Evolutionary conservation across 1,284 basidiomycete species (phyloP), one percentile per base, ranked within the genome.

Genomic region (Leccinum angustisporum): DNA sequence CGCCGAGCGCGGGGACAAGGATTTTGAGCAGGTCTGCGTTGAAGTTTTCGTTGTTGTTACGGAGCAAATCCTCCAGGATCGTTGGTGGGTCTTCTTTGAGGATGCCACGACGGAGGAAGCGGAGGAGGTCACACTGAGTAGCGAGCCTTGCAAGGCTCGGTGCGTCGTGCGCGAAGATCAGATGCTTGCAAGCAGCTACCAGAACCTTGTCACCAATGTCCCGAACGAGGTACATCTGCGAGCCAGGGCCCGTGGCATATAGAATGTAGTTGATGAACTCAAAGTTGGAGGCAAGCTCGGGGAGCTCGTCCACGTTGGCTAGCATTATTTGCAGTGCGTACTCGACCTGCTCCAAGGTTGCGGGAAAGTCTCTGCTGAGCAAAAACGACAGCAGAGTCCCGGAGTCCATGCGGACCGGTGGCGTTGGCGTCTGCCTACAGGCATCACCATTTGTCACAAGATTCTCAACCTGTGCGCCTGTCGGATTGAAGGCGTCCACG

Each of bases 201-300:
- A 61, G 60, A 33, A 61, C 11, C 8, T 55, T 51, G 1, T 25
- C 16, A 21, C 60, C 60, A 14, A 55, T 33, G 27, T 61, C 43
- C 8, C 30, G 43, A 50, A 54, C 9, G 14, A 52, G 54, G 38
- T 54, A 54, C 30, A 55, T 43, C 53, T 61, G 59, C 5, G 40
- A 21, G 18, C 18, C 54, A 16, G 54, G 60, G 14, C 36, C 54
- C 3, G 60, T 62, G 30, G 54, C 48, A 43, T 18, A 52, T n/a
- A 62, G n/a, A n/a, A 62, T 62, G 27, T 62, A 62, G n/a, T 40
- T 40, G 61, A 62, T 38, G 13, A 62, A 62, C 13, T 62, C 54
- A 5, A 36, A 54, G 25, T 61, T n/a, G 27, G 38, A 52, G 9
- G 36, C n/a, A 55, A 62, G 43, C 3, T 48, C 18, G 14, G 59